Base-by-base conservation (phyloP, 768 basidiomycete genomes). In the Amanita pallidorosea region DNA sequence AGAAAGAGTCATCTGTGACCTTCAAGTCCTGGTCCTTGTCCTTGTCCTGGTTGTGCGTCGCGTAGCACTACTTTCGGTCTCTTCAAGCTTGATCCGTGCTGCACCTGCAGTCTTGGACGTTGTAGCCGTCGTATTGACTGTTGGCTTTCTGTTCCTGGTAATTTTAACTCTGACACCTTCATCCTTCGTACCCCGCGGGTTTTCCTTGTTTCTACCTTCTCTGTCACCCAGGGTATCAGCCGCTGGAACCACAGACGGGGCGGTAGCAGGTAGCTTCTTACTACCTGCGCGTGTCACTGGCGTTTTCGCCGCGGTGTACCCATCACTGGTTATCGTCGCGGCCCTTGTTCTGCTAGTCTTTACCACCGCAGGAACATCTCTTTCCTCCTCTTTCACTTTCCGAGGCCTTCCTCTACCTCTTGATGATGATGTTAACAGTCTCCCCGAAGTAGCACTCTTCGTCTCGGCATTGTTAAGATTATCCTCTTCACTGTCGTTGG, bases 311-410 rank as follows among this genome's bases (percentile, higher is more conserved):
- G n/a, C 23, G 18, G 33, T n/a, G 8, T 23, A 11, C 20, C 22
- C 49, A 33, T 43, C 41, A 13, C 15, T 33, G 29, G 17, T 22
- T 17, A 40, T 27, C 7, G 42, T 51, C 8, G 43, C 34, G 11
- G 50, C 27, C 18, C 50, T 51, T 9, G 20, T 23, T 18, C 42
- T 51, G n/a, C 42, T 41, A 17, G 20, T 37, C 34, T 33, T 51
- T 20, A 0, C 20, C 9, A 5, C 17, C 17, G 9, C 34, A 34
- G 40, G 27, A 5, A 42, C 27, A 7, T 37, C 50, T 35, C 5
- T 18, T 29, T 45, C 50, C 17, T 51, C 50, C 17, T 49, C 37
- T 38, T 51, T 51, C 13, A 42, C 50, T 27, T 36, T 43, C 29
- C 34, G 43, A 20, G 43, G 34, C 36, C 35, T 43, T 43, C 50